A percentile compares a stretch with the other conserved stretches of the same genome.
These are phyloP conservation scores for Cytospora chrysosperma DNA, from an alignment of 2,329 filamentous ascomycete genomes.

Conservation along the genomic window DNA sequence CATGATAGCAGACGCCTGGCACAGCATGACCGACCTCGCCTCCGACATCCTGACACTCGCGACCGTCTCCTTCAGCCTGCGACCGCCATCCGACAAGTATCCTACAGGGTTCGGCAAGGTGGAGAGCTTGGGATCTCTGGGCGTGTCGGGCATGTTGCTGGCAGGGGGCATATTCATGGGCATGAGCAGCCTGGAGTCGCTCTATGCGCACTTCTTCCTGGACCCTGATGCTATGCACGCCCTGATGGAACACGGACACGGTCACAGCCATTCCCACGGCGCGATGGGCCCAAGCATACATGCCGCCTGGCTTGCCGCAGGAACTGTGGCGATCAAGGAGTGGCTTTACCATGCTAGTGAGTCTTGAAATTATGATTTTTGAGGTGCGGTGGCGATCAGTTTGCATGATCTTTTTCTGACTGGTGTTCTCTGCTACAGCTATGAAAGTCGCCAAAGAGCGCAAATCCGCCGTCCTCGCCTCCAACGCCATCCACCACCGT, in stretches of 20 bases:
- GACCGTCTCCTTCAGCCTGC: conserved; percentile 91
- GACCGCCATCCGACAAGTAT: conserved; percentile 78
- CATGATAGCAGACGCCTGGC: conserved; percentile 90
- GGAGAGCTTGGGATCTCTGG: conserved; percentile 91
- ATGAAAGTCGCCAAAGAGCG: conserved; percentile 95
- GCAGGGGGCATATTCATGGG: conserved; percentile 92
- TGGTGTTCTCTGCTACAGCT: conserved; percentile 48
- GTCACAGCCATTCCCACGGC: conserved; percentile 58
- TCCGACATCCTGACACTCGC: conserved; percentile 92
- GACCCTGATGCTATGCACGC: conserved; percentile 57
- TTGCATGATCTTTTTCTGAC: neutral
- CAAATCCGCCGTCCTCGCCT: conserved; percentile 92
- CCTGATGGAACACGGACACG: conserved; percentile 59
- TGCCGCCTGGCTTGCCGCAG: conserved; percentile 89
- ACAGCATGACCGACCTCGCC: conserved; percentile 91
- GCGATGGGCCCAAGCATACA: conserved; percentile 78
- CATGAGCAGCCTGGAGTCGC: conserved; percentile 66
- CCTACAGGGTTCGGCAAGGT: conserved; percentile 94
- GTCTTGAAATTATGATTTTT: conserved; percentile 36
- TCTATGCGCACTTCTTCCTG: conserved; percentile 72
- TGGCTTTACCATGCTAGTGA: conserved; percentile 96
- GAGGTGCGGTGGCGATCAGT: neutral
- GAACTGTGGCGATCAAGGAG: conserved; percentile 89
- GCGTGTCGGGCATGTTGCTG: conserved; percentile 88
- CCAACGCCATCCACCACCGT: conserved; percentile 94